Evolutionary conservation across 345 rosid species (phyloP).

Genomic region (Clausena lansium): DNA sequence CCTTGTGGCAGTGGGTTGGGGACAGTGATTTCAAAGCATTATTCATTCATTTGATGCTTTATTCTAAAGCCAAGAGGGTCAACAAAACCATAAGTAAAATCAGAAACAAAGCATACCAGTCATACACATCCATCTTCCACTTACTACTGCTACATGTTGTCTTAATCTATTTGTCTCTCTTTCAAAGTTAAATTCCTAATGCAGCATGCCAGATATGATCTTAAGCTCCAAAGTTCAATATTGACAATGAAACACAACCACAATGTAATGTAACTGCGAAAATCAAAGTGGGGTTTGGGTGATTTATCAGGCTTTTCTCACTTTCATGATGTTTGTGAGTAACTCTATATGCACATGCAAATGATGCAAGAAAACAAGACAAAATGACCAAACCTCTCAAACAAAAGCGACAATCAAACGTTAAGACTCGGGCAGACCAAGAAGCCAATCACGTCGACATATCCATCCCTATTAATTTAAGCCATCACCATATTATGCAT

Average conservation of each 20-base stretch:
- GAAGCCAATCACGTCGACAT: not conserved
- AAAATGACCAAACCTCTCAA: not conserved
- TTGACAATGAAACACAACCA: not conserved
- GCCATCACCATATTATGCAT: not conserved
- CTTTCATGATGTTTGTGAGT: not conserved
- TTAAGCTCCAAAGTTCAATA: not conserved
- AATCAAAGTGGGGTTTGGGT: not conserved
- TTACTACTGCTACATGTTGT: not conserved
- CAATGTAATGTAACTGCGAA: not conserved
- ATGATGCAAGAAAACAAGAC: not conserved
- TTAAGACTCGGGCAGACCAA: not conserved
- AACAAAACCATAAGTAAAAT: not conserved
- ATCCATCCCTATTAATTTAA: not conserved
- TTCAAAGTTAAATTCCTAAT: not conserved
- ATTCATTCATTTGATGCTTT: constrained; percentile 9
- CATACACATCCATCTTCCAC: not conserved
- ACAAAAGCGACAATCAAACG: not conserved
- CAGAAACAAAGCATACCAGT: not conserved
- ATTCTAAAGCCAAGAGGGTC: constrained; percentile 14
- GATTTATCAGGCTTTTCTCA: not conserved
- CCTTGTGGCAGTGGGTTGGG: constrained; percentile 17
- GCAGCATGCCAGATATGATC: not conserved
- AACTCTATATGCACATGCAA: not conserved
- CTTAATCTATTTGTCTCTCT: constrained; percentile 1
- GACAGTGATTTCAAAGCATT: constrained; percentile 14